Evolutionary conservation across 2,329 filamentous ascomycete genomes (phyloP), one percentile per base, ranked within the genome.

Genomic region (Colletotrichum shisoi): DNA sequence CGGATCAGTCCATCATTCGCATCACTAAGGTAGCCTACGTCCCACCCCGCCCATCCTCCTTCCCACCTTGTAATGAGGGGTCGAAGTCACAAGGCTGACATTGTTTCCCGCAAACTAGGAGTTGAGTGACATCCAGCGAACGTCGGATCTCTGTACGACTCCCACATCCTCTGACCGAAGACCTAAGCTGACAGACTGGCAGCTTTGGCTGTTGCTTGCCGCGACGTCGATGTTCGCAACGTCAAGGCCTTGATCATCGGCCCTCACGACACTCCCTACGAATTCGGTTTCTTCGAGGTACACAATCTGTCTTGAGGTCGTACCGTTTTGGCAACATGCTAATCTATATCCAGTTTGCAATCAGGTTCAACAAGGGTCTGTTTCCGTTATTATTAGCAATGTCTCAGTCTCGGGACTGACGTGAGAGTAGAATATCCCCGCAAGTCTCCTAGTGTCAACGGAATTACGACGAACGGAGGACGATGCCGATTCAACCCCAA

Each of bases 251-350:
- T 98, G 70, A 94, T 98, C 73, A 88, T 98, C 71, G 95, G 95
- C 0, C 94, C 95, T 27, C 93, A 94, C 71, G 94, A 95, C 72
- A 96, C 94, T 0, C 94, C 94, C 0, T 99, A 99, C 78, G 94
- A 97, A 78, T 97, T 96, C 75, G 95, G 95, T 3, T 97, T 97
- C 80, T 98, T 96, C 75, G 93, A 98, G 85, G 93, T 95, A 77
- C 67, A 83, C 76, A 13, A 13, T 12, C 12, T 8, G 8, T 19
- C 12, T 59, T 37, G 49, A 12, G 40, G 21, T 54, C 9, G 42
- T 2, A 17, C 15, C 24, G 11, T 42, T 19, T 37, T 21, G 45
- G 4, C 34, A 40, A 6, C 8, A 57, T 73, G 63, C 75, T 81
- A 70, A 80, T 69, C 53, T 42, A n/a, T 3, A 45, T 48, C 15